A percentile compares a stretch with the other conserved stretches of the same genome.
phyloP scores from a whole-genome alignment of 106 monocot genomes.

The Alisma plantagoaquatica region DNA sequence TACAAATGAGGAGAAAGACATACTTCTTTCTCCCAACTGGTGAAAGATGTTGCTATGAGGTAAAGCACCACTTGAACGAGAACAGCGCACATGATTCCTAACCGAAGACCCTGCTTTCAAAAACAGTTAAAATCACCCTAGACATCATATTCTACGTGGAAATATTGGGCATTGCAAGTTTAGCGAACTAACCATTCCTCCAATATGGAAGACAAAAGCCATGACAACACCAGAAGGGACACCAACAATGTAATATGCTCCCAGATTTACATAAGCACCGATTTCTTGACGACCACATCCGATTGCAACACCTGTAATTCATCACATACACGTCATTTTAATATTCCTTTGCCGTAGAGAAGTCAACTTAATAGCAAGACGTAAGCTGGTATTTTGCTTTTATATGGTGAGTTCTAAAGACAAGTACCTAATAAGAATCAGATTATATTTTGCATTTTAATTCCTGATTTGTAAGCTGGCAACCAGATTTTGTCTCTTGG shows the following conservation, averaged over 20 bases:
- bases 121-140: no score
- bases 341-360: no score
- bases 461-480: no score
- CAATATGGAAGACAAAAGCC: conserved; percentile 47
- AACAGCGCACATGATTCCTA: conserved; percentile 67
- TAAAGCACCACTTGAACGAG: conserved; percentile 40
- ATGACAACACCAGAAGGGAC: conserved; percentile 56
- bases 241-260: conserved; percentile 60
- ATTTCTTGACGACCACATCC: conserved; percentile 67
- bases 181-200: conserved; percentile 35
- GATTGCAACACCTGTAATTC: not conserved
- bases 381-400: no score
- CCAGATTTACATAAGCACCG: conserved; percentile 55
- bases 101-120: conserved; percentile 55
- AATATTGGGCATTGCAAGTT: not conserved
- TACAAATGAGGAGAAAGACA: no score
- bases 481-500: no score
- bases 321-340: no score
- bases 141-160: no score
- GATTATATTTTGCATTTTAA: not conserved
- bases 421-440: no score
- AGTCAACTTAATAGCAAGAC: no score
- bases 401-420: no score
- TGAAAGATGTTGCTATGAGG: conserved; percentile 22
- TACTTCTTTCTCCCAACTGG: conserved; percentile 53